These are phyloP conservation scores for Carpinus viminea DNA, from an alignment of 306 rosid species.

Conservation along the genomic window DNA sequence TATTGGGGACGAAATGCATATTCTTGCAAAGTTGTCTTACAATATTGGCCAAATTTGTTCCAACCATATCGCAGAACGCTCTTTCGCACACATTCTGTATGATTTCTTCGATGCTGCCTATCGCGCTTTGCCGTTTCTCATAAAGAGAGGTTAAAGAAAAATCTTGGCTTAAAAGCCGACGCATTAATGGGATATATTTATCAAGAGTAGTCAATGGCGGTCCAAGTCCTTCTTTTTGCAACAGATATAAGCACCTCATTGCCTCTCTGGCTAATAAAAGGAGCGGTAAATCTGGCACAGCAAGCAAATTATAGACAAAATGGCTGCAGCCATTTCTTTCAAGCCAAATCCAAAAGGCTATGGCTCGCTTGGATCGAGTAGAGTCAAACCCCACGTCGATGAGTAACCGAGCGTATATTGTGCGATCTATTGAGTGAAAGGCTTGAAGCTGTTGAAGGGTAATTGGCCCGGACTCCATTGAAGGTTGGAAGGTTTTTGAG, in stretches of 20 bases:
- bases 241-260: not conserved
- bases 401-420: not conserved
- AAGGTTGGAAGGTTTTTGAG: not conserved
- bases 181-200: not conserved
- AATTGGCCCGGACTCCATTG: not conserved
- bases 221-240: not conserved
- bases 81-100: not conserved
- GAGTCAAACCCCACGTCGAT: not conserved
- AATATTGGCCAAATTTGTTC: not conserved
- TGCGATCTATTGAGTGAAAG: conserved; percentile 16
- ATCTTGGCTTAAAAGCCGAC: not conserved
- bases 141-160: not conserved
- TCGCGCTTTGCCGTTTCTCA: not conserved
- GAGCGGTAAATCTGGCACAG: not conserved
- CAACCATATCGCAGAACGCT: conserved; percentile 16
- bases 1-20: not conserved
- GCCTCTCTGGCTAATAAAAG: not conserved
- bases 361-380: not conserved
- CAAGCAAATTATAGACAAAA: not conserved
- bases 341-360: conserved; percentile 21
- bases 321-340: not conserved
- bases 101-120: not conserved
- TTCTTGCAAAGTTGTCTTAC: not conserved
- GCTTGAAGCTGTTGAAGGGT: not conserved
- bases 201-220: not conserved